Evolutionary conservation across 768 basidiomycete species (phyloP), one percentile per base, ranked within the genome.

Genomic region (Leucocoprinus sp.): DNA sequence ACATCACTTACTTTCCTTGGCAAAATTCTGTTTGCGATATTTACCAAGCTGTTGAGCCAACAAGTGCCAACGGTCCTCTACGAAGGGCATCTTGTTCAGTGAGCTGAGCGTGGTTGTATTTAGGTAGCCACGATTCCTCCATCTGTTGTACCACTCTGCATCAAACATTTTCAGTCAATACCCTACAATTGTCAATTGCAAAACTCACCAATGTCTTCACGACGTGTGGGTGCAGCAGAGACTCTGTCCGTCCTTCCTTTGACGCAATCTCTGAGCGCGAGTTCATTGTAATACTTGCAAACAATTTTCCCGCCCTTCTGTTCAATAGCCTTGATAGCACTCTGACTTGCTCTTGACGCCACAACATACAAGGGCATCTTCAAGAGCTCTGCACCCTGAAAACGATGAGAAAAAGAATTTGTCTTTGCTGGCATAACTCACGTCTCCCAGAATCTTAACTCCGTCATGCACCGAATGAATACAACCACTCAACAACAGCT

Each of bases 401-500:
- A 45, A 45, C 39, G 33, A 48, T 41, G 41, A 34, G 29, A 34
- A 29, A 35, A 39, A 31, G 28, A n/a, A 29, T 19, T 24, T 9
- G 14, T 40, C 36, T 23, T 78, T 6, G 23, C 14, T 18, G 27
- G 11, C 12, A 47, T 15, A 23, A 67, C 80, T 44, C 52, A 92
- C 90, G 55, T 84, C 80, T 44, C 84, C 91, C 24, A 98, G 68
- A 19, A 99, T 68, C 67, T 98, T 99, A 40, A 98, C 76, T 2
- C 96, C 96, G 52, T 92, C 87, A 54, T 88, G 82, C 2, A 81
- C 83, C 43, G 90, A 74, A 62, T 97, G 93, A 11, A 98, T 68
- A 54, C 90, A 90, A 0, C 91, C 86, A 51, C 88, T 92, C 46
- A 82, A 62, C n/a, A 93, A 67, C 21, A 97, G 65, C 51, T 92